Evolutionary conservation across 2,329 filamentous ascomycete species (phyloP).

Genomic region (Davidsoniella eucalypti): DNA sequence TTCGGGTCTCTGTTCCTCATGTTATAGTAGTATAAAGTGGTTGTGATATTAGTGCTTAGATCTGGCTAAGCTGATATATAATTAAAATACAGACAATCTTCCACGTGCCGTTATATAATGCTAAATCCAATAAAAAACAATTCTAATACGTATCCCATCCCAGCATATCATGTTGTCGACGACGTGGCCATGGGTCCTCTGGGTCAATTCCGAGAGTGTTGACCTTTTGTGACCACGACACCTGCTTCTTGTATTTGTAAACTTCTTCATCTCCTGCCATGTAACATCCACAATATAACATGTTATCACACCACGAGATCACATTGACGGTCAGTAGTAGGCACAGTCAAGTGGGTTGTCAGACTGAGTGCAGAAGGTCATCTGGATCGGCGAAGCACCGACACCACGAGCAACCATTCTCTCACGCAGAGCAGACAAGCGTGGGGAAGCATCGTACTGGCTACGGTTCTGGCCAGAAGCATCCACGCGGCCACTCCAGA

Average conservation of each 20-base stretch:
- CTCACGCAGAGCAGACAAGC: conserved; percentile 62
- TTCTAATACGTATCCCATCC: too few relatives aligned
- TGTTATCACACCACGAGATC: neutral
- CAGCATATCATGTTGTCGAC: too few relatives aligned
- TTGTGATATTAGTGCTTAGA: too few relatives aligned
- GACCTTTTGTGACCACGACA: neutral
- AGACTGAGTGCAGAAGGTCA: conserved; percentile 54
- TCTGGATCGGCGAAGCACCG: conserved; percentile 46
- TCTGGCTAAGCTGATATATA: too few relatives aligned
- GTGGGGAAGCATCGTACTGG: conserved; percentile 50
- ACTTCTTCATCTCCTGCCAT: neutral
- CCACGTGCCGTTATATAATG: too few relatives aligned
- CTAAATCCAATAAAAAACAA: too few relatives aligned
- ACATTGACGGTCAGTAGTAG: conserved; percentile 6
- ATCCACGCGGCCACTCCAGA: conserved; percentile 62
- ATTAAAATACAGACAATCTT: too few relatives aligned
- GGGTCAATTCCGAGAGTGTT: too few relatives aligned
- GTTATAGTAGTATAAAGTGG: too few relatives aligned
- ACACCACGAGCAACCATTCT: conserved; percentile 54
- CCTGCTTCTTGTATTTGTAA: neutral
- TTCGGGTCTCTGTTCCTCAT: too few relatives aligned
- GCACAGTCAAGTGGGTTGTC: conserved; percentile 20
- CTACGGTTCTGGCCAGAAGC: conserved; percentile 50
- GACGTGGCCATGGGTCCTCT: too few relatives aligned
- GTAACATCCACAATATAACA: too few relatives aligned